Evolutionary conservation across 164 flowering plant species (phyloP).

Genomic region (Saururus chinensis): DNA sequence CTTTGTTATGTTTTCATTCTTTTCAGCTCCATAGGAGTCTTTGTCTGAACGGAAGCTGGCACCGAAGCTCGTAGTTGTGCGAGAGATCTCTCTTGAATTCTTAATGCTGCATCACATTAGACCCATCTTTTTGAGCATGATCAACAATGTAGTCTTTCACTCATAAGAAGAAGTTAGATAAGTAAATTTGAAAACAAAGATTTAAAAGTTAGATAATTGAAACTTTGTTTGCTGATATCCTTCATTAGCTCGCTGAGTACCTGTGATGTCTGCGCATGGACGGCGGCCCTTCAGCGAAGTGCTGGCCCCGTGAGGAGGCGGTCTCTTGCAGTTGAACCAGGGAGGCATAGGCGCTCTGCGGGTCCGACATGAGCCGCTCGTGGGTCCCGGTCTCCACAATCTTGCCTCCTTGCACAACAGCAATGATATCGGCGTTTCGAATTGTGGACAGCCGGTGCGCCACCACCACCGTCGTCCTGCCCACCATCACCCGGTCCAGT

Average conservation of each 20-base stretch:
- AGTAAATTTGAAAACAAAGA: not conserved
- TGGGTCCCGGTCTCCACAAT: conserved; percentile 90
- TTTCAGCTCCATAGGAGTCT: conserved; percentile 39
- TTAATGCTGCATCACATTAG: conserved; percentile 29
- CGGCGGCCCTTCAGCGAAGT: conserved; percentile 30
- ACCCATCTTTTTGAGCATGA: not conserved
- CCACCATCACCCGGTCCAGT: conserved; percentile 93
- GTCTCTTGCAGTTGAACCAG: conserved; percentile 72
- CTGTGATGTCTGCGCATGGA: conserved; percentile 43
- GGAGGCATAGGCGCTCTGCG: conserved; percentile 61
- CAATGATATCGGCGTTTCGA: conserved; percentile 80
- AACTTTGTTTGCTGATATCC: too few relatives aligned
- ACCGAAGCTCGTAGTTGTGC: conserved; percentile 51
- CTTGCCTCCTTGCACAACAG: conserved; percentile 72
- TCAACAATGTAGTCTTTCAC: not conserved
- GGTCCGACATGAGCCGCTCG: conserved; percentile 66
- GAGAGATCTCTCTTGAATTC: conserved; percentile 59
- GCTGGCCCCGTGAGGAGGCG: conserved; percentile 30
- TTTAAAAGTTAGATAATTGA: too few relatives aligned
- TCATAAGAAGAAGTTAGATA: not conserved
- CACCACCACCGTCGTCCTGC: conserved; percentile 80
- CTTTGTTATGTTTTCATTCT: conserved; percentile 21
- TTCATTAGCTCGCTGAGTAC: conserved; percentile 15
- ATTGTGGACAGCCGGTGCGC: conserved; percentile 96
- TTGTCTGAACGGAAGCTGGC: conserved; percentile 81